Base-by-base conservation (phyloP, 345 rosid genomes). In the Fremontodendron californicum region DNA sequence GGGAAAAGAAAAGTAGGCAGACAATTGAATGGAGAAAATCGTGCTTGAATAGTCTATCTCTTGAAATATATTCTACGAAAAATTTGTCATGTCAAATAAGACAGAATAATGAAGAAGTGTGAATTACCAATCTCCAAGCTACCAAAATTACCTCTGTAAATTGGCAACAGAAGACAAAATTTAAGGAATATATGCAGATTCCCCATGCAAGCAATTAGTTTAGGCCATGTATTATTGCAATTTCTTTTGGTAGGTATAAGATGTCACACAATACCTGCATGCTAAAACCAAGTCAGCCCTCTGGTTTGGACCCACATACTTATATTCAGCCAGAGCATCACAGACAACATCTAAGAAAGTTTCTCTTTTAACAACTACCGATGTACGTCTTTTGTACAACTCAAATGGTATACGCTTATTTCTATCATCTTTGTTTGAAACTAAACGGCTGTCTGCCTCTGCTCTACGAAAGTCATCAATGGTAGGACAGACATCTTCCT, bases 271-370 rank as follows among this genome's bases (percentile, higher is more conserved):
- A 71, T 84, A 96, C 99, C 99, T 94, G 98, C 98, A 96, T 33
- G 99, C 98, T 81, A 96, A 86, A 85, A 86, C 81, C 86, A 96
- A 82, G 85, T 96, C 99, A 25, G 97, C 98, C 90, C 94, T 89
- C 86, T 94, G 98, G 78, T 96, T 88, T 43, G 88, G 93, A 46
- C 98, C 98, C 82, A 96, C 92, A 61, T 96, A 96, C 88, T 94
- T 94, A 70, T 96, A 96, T 46, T 96, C 96, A 71, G 96, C 86
- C 74, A 94, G 85, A 37, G 96, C 87, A 82, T 83, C 88, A 73
- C 97, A 96, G 42, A 96, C 97, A 84, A 92, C 88, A 84, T 89
- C 89, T 42, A 94, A 75, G 89, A 96, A 96, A 52, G 85, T 76
- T 62, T 88, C 89, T 81, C 98, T 85, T 35, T 82, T 84, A 79